Percentiles rank a stretch among this genome's conserved stretches.
phyloP scores from a whole-genome alignment of 805 yeast genomes.

The Ogataea sp. region DNA sequence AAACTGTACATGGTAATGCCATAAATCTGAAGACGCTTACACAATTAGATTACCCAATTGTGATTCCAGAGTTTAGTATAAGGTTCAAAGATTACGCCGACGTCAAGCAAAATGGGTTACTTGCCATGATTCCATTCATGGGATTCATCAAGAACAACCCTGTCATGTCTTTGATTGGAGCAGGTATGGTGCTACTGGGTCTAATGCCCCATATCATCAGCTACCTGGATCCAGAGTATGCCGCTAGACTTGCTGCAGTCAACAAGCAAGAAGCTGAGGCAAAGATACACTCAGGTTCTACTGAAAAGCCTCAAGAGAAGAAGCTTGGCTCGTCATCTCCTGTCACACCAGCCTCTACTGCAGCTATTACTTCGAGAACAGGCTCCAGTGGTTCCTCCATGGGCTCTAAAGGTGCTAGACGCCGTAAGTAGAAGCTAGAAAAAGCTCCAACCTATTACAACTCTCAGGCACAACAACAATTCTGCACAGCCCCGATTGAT shows the following conservation, averaged over 20 bases:
- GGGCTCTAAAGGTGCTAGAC: too few relatives aligned
- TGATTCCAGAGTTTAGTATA: neutral
- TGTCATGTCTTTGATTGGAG: conserved; percentile 5
- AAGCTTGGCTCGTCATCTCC: too few relatives aligned
- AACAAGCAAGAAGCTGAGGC: conserved; percentile 1
- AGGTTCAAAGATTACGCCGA: conserved; percentile 2
- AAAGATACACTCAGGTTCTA: too few relatives aligned
- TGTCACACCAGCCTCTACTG: neutral
- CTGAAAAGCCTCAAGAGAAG: neutral
- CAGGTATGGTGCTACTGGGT: conserved; percentile 6
- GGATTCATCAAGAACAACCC: conserved; percentile 13
- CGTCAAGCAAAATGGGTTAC: conserved; percentile 1
- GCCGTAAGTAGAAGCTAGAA: too few relatives aligned
- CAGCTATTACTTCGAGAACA: too few relatives aligned
- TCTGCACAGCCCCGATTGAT: too few relatives aligned
- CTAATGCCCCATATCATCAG: conserved; percentile 17
- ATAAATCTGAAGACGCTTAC: neutral
- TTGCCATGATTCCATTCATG: conserved; percentile 12
- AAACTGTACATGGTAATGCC: neutral
- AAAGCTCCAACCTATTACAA: too few relatives aligned
- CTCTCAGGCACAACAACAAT: too few relatives aligned
- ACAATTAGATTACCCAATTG: neutral
- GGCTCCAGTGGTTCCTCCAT: too few relatives aligned
- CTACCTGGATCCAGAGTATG: conserved; percentile 20
- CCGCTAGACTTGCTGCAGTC: conserved; percentile 13